phyloP scores from a whole-genome alignment of 106 monocot genomes.

The Dendrobium chrysotoxum region DNA sequence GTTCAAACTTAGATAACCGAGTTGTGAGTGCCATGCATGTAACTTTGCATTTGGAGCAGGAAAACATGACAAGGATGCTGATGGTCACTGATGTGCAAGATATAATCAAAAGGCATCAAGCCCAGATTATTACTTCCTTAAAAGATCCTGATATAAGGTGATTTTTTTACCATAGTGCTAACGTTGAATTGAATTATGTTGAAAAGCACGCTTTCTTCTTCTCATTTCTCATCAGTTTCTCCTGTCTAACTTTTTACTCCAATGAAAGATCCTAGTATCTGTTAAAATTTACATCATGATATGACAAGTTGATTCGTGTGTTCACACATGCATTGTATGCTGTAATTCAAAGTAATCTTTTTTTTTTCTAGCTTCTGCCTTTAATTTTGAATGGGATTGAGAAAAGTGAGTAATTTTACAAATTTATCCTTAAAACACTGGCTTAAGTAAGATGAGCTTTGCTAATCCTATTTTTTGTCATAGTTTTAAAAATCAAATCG shows the following conservation, averaged over 20 bases:
- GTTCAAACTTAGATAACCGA: background rate
- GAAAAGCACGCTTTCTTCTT: background rate
- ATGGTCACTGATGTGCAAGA: conserved; percentile 97
- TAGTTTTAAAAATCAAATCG: too few relatives aligned
- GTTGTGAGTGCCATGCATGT: background rate
- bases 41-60: conserved; percentile 40
- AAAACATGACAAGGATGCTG: conserved; percentile 98
- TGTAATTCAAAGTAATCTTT: background rate
- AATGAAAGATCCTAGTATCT: background rate
- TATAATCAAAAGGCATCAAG: conserved; percentile 95
- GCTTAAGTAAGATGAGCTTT: background rate
- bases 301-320: background rate
- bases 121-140: conserved; percentile 91
- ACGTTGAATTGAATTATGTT: background rate
- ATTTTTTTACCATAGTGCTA: background rate
- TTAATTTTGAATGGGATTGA: background rate
- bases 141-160: conserved; percentile 99
- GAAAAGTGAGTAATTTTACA: background rate
- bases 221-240: background rate
- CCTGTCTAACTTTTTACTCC: background rate
- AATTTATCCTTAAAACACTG: background rate
- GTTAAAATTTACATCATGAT: background rate
- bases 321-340: background rate
- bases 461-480: background rate
- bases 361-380: background rate